Conservation (phyloP, 1,139 yeast genomes). For the Starmera stellimalicola region DNA sequence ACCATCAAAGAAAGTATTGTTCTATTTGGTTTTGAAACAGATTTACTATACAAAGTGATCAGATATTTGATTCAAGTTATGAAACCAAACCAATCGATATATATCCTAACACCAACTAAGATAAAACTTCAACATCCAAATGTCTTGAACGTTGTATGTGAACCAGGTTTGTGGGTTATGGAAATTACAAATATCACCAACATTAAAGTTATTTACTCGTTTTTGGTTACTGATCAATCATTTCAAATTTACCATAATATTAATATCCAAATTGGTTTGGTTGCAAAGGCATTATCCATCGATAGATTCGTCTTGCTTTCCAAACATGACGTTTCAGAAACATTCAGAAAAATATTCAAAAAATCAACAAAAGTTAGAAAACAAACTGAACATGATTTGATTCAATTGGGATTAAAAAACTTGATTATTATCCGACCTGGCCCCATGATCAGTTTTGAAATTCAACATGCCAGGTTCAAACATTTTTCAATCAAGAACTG, state of each 20-base stretch:
- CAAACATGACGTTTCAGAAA: slow-evolving; percentile 3
- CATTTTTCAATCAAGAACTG: slow-evolving; percentile 2
- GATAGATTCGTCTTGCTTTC: slow-evolving; percentile 6
- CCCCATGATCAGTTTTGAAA: slow-evolving; percentile 10
- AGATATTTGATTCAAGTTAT: slow-evolving; percentile 5
- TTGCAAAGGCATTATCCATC: slow-evolving; percentile 7
- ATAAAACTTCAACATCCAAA: slow-evolving; percentile 5
- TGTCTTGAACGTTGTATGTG: slow-evolving; percentile 5
- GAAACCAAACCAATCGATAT: slow-evolving; percentile 4
- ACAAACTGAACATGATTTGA: slow-evolving; percentile 7
- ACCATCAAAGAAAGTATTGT: slow-evolving; percentile 6
- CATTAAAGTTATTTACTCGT: slow-evolving; percentile 9
- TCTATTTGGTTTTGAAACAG: slow-evolving; percentile 9
- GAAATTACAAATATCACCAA: slow-evolving; percentile 8
- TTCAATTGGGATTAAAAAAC: slow-evolving; percentile 4
- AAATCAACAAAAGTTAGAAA: slow-evolving; percentile 7
- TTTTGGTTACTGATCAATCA: slow-evolving; percentile 7
- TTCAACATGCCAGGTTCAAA: slow-evolving; percentile 5
- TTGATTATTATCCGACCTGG: slow-evolving; percentile 11
- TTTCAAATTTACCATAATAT: slow-evolving; percentile 8
- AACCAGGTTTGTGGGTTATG: slow-evolving; percentile 6
- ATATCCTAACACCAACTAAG: slow-evolving; percentile 7
- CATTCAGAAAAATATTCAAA: slow-evolving; percentile 4
- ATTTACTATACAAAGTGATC: slow-evolving; percentile 5
- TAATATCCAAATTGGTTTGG: slow-evolving; percentile 7